Conservation (phyloP, 176 grass and related monocot species). For the Aegilops tauschii region DNA sequence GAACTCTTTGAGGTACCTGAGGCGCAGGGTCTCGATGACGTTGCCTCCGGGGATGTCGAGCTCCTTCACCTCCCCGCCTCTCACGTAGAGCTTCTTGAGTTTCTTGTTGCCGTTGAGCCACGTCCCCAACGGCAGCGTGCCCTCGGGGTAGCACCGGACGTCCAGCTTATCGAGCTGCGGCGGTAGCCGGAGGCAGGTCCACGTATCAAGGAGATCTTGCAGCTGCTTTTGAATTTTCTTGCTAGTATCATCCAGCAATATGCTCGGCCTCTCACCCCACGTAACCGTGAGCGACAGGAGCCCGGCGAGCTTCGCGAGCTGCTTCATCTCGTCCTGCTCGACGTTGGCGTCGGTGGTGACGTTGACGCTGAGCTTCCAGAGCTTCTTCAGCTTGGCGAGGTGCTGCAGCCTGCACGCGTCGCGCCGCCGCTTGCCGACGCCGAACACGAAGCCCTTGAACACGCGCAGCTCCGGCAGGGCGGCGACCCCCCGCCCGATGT, state of each 20-base stretch:
- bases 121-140: background rate
- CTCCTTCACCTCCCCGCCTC: background rate
- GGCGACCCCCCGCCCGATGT: conserved; percentile 7
- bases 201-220: accelerated
- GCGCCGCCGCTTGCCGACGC: background rate
- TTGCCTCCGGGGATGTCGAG: background rate
- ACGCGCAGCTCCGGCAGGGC: conserved; percentile 21
- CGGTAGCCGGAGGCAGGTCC: conserved; percentile 23
- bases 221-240: accelerated
- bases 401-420: background rate
- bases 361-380: conserved; percentile 36
- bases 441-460: conserved; percentile 45
- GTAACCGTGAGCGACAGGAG: conserved; percentile 29
- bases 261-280: conserved; percentile 38
- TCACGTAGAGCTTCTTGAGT: conserved; percentile 33
- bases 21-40: background rate
- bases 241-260: background rate
- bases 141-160: conserved; percentile 28
- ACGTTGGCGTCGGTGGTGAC: conserved; percentile 35
- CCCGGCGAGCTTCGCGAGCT: background rate
- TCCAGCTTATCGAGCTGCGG: conserved; percentile 19
- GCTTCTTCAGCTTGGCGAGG: background rate
- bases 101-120: background rate
- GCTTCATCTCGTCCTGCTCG: background rate
- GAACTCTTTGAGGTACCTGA: conserved; percentile 11